Conservation (phyloP, 2,329 filamentous ascomycete species). For the Madurella fahalii region DNA sequence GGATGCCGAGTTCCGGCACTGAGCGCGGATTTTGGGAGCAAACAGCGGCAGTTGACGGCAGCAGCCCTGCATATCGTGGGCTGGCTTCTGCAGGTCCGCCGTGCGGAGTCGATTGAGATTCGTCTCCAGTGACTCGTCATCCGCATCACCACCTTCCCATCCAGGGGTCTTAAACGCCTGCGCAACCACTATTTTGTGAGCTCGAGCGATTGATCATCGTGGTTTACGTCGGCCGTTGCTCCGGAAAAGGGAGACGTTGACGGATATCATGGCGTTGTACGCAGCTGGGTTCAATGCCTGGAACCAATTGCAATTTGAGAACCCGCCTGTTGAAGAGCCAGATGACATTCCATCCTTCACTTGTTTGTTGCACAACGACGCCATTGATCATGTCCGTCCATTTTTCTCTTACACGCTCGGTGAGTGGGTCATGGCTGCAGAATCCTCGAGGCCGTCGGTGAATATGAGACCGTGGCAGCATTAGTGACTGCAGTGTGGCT, state of each 20-base stretch:
- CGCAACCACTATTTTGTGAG: neutral
- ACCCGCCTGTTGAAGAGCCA: slow-evolving; percentile 32
- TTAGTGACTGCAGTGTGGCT: slow-evolving; percentile 16
- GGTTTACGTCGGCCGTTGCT: neutral
- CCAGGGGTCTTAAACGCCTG: neutral
- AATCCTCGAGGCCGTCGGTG: neutral
- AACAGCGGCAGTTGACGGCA: neutral
- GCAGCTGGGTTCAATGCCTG: slow-evolving; percentile 57
- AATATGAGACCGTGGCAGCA: neutral
- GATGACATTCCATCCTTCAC: slow-evolving; percentile 45
- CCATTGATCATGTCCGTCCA: slow-evolving; percentile 35
- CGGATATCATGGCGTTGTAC: slow-evolving; percentile 45
- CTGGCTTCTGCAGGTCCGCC: neutral
- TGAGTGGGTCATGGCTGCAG: slow-evolving; percentile 29
- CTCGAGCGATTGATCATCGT: neutral
- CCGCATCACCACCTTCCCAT: slow-evolving; percentile 2
- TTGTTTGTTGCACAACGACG: slow-evolving; percentile 35
- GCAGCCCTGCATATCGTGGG: neutral
- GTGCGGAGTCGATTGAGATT: neutral
- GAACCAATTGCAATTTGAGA: slow-evolving; percentile 46
- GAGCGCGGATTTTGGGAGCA: neutral
- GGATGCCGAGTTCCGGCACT: neutral
- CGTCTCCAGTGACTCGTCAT: slow-evolving; percentile 3
- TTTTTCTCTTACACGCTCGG: slow-evolving; percentile 45
- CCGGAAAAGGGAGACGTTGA: neutral